A percentile compares a stretch with the other conserved stretches of the same genome.
Conservation (phyloP, 495 filamentous ascomycete genomes). For the Penicillium verhagenii region DNA sequence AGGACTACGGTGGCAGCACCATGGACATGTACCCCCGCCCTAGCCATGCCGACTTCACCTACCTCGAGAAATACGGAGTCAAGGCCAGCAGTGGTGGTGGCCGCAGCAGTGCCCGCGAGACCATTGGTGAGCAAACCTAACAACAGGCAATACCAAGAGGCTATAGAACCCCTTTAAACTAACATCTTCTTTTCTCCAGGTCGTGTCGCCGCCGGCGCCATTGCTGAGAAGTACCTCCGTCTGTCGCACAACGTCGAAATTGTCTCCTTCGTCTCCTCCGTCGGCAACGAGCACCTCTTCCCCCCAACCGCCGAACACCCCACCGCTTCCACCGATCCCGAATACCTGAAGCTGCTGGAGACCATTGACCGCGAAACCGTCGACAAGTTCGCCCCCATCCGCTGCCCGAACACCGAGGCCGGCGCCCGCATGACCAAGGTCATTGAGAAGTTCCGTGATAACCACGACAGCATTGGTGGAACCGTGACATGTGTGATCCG, state of each 20-base stretch:
- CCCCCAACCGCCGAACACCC: constrained; percentile 76
- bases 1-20: constrained; percentile 88
- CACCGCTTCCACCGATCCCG: constrained; percentile 73
- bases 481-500: constrained; percentile 95
- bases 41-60: constrained; percentile 95
- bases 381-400: constrained; percentile 78
- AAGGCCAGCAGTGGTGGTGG: constrained; percentile 93
- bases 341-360: constrained; percentile 73
- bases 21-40: constrained; percentile 92
- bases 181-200: constrained; percentile 36
- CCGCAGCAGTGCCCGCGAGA: constrained; percentile 89
- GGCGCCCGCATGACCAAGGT: constrained; percentile 72
- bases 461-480: constrained; percentile 86
- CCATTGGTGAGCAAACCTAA: constrained; percentile 60
- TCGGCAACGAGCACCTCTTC: constrained; percentile 81
- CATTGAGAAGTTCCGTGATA: constrained; percentile 78
- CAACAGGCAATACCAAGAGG: background rate
- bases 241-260: constrained; percentile 85
- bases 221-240: constrained; percentile 89
- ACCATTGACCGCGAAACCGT: constrained; percentile 75
- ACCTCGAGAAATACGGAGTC: constrained; percentile 95
- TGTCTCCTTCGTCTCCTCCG: constrained; percentile 83
- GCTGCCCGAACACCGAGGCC: constrained; percentile 72
- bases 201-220: constrained; percentile 89
- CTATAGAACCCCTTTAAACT: background rate